Evolutionary conservation across 2,329 filamentous ascomycete genomes (phyloP).

Genomic region (Talaromyces sp.): DNA sequence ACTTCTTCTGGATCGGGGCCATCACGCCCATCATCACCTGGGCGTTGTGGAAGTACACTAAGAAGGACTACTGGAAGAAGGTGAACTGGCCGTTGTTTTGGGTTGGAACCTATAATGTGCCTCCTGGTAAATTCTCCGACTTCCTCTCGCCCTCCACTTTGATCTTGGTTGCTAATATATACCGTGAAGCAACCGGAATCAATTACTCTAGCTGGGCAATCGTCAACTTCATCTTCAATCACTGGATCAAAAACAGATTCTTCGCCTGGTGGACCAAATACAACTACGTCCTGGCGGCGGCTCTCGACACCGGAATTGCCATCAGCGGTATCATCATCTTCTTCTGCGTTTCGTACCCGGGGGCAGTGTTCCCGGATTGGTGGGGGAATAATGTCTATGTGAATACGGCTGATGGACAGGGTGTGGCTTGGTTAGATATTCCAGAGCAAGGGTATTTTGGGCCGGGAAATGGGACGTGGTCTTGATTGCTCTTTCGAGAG

Average conservation of each 20-base stretch:
- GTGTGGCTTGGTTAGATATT: conserved; percentile 28
- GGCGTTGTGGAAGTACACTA: conserved; percentile 27
- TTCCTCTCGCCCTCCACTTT: neutral
- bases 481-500: neutral
- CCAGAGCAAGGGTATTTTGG: conserved; percentile 31
- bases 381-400: conserved; percentile 34
- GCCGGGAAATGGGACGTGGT: conserved; percentile 30
- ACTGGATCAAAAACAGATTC: conserved; percentile 64
- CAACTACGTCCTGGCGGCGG: conserved; percentile 43
- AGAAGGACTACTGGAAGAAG: conserved; percentile 34
- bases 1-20: conserved; percentile 52
- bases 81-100: conserved; percentile 19
- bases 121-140: conserved; percentile 5
- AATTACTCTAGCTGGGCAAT: conserved; percentile 37
- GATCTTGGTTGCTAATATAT: neutral
- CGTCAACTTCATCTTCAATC: conserved; percentile 69
- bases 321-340: conserved; percentile 36
- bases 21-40: conserved; percentile 41
- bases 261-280: conserved; percentile 46
- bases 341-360: conserved; percentile 33
- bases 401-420: conserved; percentile 31
- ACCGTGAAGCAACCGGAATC: conserved; percentile 32
- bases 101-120: conserved; percentile 17
- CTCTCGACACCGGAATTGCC: conserved; percentile 36
- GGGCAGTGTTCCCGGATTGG: conserved; percentile 31